Evolutionary conservation across 1,284 basidiomycete species (phyloP), one percentile per base, ranked within the genome.

Genomic region (Coniophora puteana): DNA sequence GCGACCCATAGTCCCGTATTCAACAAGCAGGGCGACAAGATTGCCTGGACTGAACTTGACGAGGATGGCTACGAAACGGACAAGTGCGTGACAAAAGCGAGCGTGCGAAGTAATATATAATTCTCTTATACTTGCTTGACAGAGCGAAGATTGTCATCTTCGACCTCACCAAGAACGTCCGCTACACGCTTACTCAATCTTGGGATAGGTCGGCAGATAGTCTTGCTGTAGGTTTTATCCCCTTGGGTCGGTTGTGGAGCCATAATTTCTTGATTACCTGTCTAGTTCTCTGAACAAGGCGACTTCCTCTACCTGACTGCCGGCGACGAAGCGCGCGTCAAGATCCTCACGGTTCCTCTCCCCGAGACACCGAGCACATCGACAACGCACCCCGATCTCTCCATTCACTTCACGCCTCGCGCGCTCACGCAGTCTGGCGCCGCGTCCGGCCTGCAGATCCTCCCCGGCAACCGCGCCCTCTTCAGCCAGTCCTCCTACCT

Each of bases 41-140:
- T 80, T 2, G 90, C 87, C 0, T 96, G 93, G 93, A 66, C 89
- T 28, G 85, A 96, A 62, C 76, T 93, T 49, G 80, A 83, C 35
- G 60, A 86, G 56, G 91, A 96, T 55, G 93, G 92, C 1, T 87
- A 93, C 54, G 93, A 96, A 63, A 76, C 84, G 38, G 88, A 89
- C 57, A 75, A 82, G 84, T 79, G 47, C 23, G 59, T 49, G n/a
- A n/a, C n/a, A n/a, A n/a, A n/a, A n/a, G n/a, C n/a, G n/a, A n/a
- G n/a, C n/a, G n/a, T n/a, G n/a, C n/a, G 26, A 27, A 10, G 26
- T 14, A 10, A 27, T 27, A 27, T 27, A 14, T 10, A 14, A 10
- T 27, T 27, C 14, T 27, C 10, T 27, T 14, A 10, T 27, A 27
- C 13, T 13, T 26, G 8, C 7, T n/a, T n/a, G 29, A 4, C 45